phyloP scores from a whole-genome alignment of 2,329 filamentous ascomycete genomes.

The Thermoascus crustaceus region DNA sequence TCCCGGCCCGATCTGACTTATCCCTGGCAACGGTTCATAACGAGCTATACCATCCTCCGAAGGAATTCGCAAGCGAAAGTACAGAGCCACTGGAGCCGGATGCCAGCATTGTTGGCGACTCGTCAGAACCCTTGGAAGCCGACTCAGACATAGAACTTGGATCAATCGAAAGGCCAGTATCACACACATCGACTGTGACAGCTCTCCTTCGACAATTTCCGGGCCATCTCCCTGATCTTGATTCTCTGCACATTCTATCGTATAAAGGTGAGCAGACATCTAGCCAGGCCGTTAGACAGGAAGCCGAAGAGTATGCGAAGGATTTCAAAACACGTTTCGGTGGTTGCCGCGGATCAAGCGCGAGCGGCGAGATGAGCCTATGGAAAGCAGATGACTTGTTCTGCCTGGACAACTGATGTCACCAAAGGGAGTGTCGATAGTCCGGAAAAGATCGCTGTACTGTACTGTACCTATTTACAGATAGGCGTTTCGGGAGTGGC shows the following conservation, averaged over 20 bases:
- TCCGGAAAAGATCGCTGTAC: neutral
- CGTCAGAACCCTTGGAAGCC: constrained; percentile 10
- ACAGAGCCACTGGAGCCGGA: constrained; percentile 4
- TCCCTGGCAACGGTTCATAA: constrained; percentile 66
- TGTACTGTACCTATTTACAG: neutral
- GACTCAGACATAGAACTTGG: constrained; percentile 8
- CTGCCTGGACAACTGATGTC: constrained; percentile 42
- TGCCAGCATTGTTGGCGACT: constrained; percentile 10
- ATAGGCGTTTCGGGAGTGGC: no score
- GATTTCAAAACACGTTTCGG: constrained; percentile 59
- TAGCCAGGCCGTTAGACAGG: constrained; percentile 31
- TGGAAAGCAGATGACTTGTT: constrained; percentile 55
- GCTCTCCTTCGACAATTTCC: constrained; percentile 40
- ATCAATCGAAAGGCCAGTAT: constrained; percentile 18
- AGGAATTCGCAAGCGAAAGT: constrained; percentile 46
- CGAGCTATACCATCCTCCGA: constrained; percentile 64
- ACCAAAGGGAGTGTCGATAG: neutral
- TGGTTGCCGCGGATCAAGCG: constrained; percentile 46
- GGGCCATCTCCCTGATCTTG: constrained; percentile 41
- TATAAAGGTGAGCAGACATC: constrained; percentile 49
- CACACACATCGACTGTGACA: constrained; percentile 39
- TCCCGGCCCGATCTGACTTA: constrained; percentile 36
- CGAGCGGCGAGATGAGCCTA: constrained; percentile 19
- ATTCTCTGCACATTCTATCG: constrained; percentile 50
- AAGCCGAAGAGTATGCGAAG: constrained; percentile 46